Evolutionary conservation across 176 grass and related monocot genomes (phyloP), one percentile per base, ranked within the genome.

Genomic region (Phyllostachys edulis): DNA sequence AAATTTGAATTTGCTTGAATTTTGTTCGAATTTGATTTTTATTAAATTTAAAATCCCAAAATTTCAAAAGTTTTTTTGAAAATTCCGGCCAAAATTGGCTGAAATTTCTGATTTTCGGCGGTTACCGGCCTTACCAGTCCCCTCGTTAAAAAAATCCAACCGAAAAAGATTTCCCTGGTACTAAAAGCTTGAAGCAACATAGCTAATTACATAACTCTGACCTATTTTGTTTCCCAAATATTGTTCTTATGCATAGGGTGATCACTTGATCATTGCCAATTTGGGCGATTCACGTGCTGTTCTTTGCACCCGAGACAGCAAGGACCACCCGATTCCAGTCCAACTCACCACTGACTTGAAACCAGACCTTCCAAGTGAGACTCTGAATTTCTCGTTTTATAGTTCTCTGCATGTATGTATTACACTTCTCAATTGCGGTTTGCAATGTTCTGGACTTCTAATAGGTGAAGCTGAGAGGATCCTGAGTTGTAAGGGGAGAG

Each of bases 331-430:
- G 12, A 60, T 89, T 21, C 68, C 94, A 9, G 57, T 90, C 57
- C 94, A 97, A 63, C 94, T 97, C 13, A 88, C 94, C 6, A 91
- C 87, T 45, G 94, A 97, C 71, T 80, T 91, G 64, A 97, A 93
- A 59, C 94, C 94, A 20, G 78, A 97, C 82, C 67, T 97, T 81
- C 91, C 86, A 76, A 81, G 94, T 97, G 51, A 90, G 85, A 18
- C 54, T 36, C 24, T 44, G 14, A 32, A 67, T 44, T 65, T 75
- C 12, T 6, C 44, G 42, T 40, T 17, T 18, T 32, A 32, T 5
- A 12, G 14, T 29, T 77, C 20, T 23, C 9, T 27, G 10, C 9
- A 55, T 6, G 8, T 1, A 57, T 37, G 4, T 2, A 21, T 63
- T 63, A 55, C n/a, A 23, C 9, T 37, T 67, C 6, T 56, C 24